These are phyloP conservation scores for Urtica urens DNA, from an alignment of 306 rosid species.

Conservation along the genomic window DNA sequence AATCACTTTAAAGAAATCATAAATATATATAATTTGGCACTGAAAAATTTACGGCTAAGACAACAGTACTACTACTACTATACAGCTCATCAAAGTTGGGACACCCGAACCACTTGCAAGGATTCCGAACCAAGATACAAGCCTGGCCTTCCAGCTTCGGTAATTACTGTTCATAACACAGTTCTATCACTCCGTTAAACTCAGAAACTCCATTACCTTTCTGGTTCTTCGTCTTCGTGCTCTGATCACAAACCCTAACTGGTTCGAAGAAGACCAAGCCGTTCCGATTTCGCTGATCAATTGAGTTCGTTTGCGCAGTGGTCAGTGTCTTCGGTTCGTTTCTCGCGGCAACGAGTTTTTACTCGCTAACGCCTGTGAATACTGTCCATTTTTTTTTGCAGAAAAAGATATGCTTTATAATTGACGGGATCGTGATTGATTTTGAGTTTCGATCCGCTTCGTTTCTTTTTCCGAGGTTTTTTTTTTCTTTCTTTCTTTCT, in stretches of 20 bases:
- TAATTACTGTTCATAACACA: conserved; percentile 1
- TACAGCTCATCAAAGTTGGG: background rate
- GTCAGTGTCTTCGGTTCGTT: background rate
- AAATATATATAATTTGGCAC: too few species aligned
- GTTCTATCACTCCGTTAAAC: conserved; percentile 7
- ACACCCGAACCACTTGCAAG: conserved; percentile 4
- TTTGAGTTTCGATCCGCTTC: conserved; percentile 44
- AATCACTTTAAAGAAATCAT: too few species aligned
- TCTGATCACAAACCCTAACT: conserved; percentile 4
- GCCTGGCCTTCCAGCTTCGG: conserved; percentile 20
- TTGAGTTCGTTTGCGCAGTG: background rate
- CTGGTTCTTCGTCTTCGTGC: background rate
- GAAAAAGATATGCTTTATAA: conserved; percentile 13
- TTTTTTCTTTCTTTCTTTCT: background rate
- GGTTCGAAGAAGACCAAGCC: background rate
- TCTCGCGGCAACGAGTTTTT: background rate
- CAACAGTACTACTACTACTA: background rate
- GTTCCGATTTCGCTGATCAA: background rate
- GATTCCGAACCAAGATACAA: conserved; percentile 12
- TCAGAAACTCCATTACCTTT: background rate
- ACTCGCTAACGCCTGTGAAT: conserved; percentile 12
- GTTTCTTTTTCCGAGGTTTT: conserved; percentile 33
- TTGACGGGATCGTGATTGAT: conserved; percentile 30
- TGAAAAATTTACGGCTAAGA: too few species aligned
- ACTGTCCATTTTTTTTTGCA: too few species aligned